Base-by-base conservation (phyloP, 2,329 filamentous ascomycete species). In the Fusarium sp. region DNA sequence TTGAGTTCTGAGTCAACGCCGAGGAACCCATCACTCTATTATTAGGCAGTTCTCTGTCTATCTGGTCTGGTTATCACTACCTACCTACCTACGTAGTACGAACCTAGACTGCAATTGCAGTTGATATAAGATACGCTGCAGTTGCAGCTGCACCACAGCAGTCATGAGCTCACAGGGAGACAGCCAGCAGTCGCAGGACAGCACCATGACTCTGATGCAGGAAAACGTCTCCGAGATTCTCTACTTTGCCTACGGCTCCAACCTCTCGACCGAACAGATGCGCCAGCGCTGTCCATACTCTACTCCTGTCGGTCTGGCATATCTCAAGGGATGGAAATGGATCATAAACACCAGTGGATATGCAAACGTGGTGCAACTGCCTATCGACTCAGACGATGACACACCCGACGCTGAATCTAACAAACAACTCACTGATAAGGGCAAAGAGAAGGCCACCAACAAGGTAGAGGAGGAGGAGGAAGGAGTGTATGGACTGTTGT, bases 181-280 rank as follows among this genome's bases (percentile, higher is more conserved):
- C 58, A 78, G 75, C 71, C 78, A 79, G 57, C 70, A 66, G 58
- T 80, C 79, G 24, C 79, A 81, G 67, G 78, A 77, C 70, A 80
- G 78, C 69, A 67, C 69, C 63, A 75, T 78, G 71, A 81, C 80
- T 25, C 43, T 79, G 20, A 77, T 82, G 59, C 77, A 78, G 32
- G 78, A 80, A 40, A 74, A 77, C 57, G 72, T 76, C 15, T 75
- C 75, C 51, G 80, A 81, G 66, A 72, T 81, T 53, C 78, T 88
- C 69, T 92, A 92, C 82, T 92, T 93, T 76, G 91, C 87, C 73
- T 93, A 91, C 79, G 91, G 91, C 67, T 90, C 86, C 76, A 93
- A 93, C 78, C 84, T 93, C 62, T 91, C 89, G 77, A 84, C 84
- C 1, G 79, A 83, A 29, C 90, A 92, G 78, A 93, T 93, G 91